A percentile compares a stretch with the other conserved stretches of the same genome.
phyloP scores from a whole-genome alignment of 2,329 filamentous ascomycete species.

The Endoconidiophora laricicola region DNA sequence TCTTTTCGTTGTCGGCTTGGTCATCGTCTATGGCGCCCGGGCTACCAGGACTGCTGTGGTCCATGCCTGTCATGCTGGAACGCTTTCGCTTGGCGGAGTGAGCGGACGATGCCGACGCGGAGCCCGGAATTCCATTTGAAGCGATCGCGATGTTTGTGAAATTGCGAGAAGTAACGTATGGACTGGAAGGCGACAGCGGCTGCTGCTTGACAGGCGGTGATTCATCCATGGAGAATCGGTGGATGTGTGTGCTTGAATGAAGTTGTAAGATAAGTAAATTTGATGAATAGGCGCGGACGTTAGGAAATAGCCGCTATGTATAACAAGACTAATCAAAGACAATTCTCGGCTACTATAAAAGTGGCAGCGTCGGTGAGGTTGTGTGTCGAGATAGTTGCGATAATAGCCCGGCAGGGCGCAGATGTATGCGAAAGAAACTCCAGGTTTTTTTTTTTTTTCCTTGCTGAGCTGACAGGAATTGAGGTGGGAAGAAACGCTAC shows the following conservation, averaged over 20 bases:
- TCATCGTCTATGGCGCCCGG: constrained; percentile 41
- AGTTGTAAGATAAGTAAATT: neutral
- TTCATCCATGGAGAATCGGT: constrained; percentile 4
- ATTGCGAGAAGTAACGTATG: constrained; percentile 6
- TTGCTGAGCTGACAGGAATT: too few species aligned
- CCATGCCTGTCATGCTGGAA: constrained; percentile 32
- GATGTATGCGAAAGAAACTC: neutral
- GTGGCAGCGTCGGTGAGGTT: too few species aligned
- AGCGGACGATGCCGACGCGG: constrained; percentile 30
- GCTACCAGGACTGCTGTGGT: constrained; percentile 43
- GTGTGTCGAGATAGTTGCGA: neutral
- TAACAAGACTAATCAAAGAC: too few species aligned
- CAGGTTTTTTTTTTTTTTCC: too few species aligned
- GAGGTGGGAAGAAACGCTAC: too few species aligned
- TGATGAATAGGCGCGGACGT: too few species aligned
- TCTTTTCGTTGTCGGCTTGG: constrained; percentile 37
- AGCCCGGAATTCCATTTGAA: constrained; percentile 23
- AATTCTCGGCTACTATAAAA: too few species aligned
- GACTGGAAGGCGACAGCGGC: constrained; percentile 6
- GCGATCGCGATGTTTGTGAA: constrained; percentile 5
- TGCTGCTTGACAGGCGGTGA: constrained; percentile 1
- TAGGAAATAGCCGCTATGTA: too few species aligned
- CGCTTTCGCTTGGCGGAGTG: constrained; percentile 47
- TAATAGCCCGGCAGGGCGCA: constrained; percentile 3
- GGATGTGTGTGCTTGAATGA: neutral